Evolutionary conservation across 768 basidiomycete species (phyloP).

Genomic region (Boletus sensibilis): DNA sequence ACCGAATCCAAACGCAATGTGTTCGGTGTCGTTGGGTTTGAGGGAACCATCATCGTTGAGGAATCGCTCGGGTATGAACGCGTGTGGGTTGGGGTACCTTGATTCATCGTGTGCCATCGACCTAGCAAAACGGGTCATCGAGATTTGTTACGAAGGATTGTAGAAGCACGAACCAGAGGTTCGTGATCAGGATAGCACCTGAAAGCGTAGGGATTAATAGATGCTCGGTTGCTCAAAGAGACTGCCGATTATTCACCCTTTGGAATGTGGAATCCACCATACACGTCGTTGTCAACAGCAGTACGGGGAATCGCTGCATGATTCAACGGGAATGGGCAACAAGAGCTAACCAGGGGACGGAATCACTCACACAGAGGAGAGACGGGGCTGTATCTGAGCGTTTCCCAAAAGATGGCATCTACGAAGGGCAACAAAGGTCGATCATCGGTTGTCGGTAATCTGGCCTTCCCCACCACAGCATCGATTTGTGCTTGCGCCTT

Average conservation of each 20-base stretch:
- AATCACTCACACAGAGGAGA: constrained; percentile 3
- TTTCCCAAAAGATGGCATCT: constrained; percentile 12
- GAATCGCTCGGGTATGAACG: too few relatives aligned
- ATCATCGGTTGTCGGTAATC: constrained; percentile 10
- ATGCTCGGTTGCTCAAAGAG: background rate
- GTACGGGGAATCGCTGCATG: constrained; percentile 25
- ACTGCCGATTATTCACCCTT: constrained; percentile 16
- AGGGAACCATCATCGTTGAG: too few relatives aligned
- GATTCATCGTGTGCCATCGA: too few relatives aligned
- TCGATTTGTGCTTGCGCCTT: constrained; percentile 12
- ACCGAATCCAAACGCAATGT: constrained; percentile 25
- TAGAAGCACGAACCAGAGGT: constrained; percentile 4
- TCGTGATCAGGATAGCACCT: constrained; percentile 9
- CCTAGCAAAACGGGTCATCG: background rate
- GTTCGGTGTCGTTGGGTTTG: constrained; percentile 3
- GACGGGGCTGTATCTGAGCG: background rate
- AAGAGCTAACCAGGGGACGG: too few relatives aligned
- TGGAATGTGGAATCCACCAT: constrained; percentile 49
- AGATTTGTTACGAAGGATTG: rapidly evolving
- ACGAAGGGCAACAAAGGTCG: constrained; percentile 8
- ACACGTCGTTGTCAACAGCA: constrained; percentile 39
- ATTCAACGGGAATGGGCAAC: background rate
- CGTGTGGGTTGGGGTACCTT: too few relatives aligned
- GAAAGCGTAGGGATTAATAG: background rate
- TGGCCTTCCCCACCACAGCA: background rate